phyloP scores from a whole-genome alignment of 2,329 filamentous ascomycete genomes.

The Fusarium mangiferae region DNA sequence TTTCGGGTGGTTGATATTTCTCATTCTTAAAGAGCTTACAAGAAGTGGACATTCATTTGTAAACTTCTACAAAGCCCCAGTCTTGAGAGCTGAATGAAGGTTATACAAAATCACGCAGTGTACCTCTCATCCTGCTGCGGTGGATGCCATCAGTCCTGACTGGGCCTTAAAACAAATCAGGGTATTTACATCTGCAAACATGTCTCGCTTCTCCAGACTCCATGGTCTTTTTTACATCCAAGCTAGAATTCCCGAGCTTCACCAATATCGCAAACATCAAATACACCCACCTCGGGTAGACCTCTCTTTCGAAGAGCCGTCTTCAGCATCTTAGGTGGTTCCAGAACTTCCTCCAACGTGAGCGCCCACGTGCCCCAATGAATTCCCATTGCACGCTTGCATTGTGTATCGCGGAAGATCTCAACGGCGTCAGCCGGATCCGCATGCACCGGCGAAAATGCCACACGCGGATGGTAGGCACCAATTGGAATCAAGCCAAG shows the following conservation, averaged over 20 bases:
- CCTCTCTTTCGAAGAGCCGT: slow-evolving; percentile 76
- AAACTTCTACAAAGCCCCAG: slow-evolving; percentile 11
- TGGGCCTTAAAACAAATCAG: slow-evolving; percentile 13
- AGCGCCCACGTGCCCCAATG: slow-evolving; percentile 95
- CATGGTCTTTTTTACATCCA: background rate
- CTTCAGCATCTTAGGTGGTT: slow-evolving; percentile 79
- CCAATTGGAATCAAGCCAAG: slow-evolving; percentile 94
- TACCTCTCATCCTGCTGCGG: background rate
- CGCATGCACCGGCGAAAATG: slow-evolving; percentile 86
- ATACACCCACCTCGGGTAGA: slow-evolving; percentile 76
- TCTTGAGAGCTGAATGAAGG: background rate
- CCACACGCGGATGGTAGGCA: slow-evolving; percentile 77
- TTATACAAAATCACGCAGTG: background rate
- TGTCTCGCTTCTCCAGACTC: slow-evolving; percentile 2
- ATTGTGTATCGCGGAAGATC: slow-evolving; percentile 87
- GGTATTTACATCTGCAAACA: slow-evolving; percentile 24
- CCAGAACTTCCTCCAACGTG: slow-evolving; percentile 84
- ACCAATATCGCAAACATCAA: slow-evolving; percentile 86
- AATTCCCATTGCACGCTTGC: slow-evolving; percentile 82
- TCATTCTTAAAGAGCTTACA: background rate
- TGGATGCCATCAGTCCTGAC: background rate
- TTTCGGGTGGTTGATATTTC: background rate
- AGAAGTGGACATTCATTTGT: slow-evolving; percentile 4
- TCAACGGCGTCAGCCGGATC: slow-evolving; percentile 89
- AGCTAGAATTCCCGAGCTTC: slow-evolving; percentile 79